Conservation (phyloP, 2,329 filamentous ascomycete genomes). For the Coleophoma eucalyptorum region DNA sequence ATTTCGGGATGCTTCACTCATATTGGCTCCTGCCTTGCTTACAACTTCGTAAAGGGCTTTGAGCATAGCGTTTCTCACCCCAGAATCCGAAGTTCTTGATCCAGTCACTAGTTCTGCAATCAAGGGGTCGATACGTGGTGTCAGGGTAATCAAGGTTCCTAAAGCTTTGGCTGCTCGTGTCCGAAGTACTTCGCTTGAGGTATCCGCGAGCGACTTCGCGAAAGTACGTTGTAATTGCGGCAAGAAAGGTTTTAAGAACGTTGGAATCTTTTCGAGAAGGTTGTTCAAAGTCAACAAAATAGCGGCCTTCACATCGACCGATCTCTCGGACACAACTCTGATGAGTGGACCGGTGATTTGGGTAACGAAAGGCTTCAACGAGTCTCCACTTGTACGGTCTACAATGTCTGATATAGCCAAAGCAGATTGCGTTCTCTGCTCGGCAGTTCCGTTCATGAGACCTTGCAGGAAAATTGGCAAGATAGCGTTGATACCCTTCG, state of each 20-base stretch:
- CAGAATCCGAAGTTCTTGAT: constrained; percentile 81
- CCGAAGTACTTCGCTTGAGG: constrained; percentile 83
- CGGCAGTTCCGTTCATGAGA: constrained; percentile 90
- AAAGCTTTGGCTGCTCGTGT: constrained; percentile 88
- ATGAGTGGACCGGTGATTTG: constrained; percentile 97
- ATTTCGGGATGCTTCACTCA: constrained; percentile 84
- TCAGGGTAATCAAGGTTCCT: constrained; percentile 92
- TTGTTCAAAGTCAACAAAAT: constrained; percentile 94
- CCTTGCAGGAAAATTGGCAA: constrained; percentile 96
- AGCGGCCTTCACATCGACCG: constrained; percentile 92
- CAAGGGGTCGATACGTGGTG: constrained; percentile 89
- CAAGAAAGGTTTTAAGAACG: constrained; percentile 92
- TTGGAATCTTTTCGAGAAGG: constrained; percentile 91
- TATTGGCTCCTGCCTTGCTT: constrained; percentile 88
- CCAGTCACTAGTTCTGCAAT: constrained; percentile 92
- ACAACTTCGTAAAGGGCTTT: constrained; percentile 96
- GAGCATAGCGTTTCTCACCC: constrained; percentile 93
- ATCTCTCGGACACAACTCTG: constrained; percentile 93
- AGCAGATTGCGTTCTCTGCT: constrained; percentile 88
- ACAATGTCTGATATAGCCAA: constrained; percentile 94
- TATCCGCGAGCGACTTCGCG: constrained; percentile 90
- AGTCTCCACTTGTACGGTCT: constrained; percentile 82
- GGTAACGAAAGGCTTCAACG: constrained; percentile 91
- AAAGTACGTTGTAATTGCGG: constrained; percentile 96
- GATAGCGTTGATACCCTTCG: constrained; percentile 95